Conservation (phyloP, 1,284 basidiomycete genomes). For the Moesziomyces sp. region DNA sequence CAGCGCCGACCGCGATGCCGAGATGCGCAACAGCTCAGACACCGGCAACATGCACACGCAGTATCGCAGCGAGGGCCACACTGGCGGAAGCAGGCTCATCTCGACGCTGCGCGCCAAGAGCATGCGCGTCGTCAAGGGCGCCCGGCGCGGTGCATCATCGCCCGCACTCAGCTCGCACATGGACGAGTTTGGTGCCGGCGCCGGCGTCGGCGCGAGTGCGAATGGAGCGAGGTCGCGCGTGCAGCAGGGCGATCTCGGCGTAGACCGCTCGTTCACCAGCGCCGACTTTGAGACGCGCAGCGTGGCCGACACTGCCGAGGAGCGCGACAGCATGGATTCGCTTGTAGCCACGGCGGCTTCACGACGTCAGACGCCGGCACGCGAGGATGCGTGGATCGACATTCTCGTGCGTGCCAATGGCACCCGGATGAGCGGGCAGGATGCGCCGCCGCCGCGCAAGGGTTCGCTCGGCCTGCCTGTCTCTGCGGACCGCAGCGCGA, state of each 20-base stretch:
- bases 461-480: constrained; percentile 8
- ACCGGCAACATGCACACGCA: constrained; percentile 9
- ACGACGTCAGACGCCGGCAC: constrained; percentile 5
- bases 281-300: constrained; percentile 58
- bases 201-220: too few species aligned
- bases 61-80: constrained; percentile 28
- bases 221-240: not conserved
- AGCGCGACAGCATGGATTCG: constrained; percentile 10
- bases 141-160: constrained; percentile 22
- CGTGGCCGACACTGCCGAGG: constrained; percentile 29
- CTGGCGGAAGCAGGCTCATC: constrained; percentile 30
- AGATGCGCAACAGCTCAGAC: not conserved
- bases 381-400: constrained; percentile 58
- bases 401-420: constrained; percentile 44
- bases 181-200: constrained; percentile 9
- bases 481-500: not conserved
- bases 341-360: not conserved
- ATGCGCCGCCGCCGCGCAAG: constrained; percentile 20
- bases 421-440: constrained; percentile 44
- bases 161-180: constrained; percentile 16
- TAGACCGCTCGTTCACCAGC: constrained; percentile 47
- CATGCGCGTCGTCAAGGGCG: constrained; percentile 34
- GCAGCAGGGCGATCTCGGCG: constrained; percentile 21
- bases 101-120: constrained; percentile 43
- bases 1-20: not conserved